Evolutionary conservation across 768 basidiomycete genomes (phyloP).

Genomic region (Leccinum barrowsii): DNA sequence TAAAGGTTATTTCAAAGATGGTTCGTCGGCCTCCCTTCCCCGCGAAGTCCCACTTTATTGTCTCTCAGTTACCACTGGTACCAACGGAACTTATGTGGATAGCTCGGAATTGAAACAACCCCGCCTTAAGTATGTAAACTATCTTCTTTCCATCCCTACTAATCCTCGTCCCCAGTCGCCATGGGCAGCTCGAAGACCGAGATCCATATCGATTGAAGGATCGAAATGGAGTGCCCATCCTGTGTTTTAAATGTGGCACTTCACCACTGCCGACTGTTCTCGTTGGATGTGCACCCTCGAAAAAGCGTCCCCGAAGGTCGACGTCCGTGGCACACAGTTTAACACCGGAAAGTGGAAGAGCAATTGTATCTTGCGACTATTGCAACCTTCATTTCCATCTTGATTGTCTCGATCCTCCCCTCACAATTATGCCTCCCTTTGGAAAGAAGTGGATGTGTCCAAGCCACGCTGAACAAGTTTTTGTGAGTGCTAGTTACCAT

Average conservation of each 20-base stretch:
- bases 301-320: slow-evolving; percentile 53
- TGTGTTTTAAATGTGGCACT: slow-evolving; percentile 87
- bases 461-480: slow-evolving; percentile 84
- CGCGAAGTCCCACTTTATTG: slow-evolving; percentile 14
- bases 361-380: slow-evolving; percentile 92
- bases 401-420: slow-evolving; percentile 91
- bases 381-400: slow-evolving; percentile 95
- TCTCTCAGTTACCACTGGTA: slow-evolving; percentile 65
- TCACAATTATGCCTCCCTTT: slow-evolving; percentile 78
- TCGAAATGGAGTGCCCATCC: slow-evolving; percentile 74
- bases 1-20: slow-evolving; percentile 79
- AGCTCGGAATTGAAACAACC: slow-evolving; percentile 70
- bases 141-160: slow-evolving; percentile 3
- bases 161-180: slow-evolving; percentile 50
- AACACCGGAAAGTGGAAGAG: slow-evolving; percentile 56
- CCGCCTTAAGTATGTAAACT: slow-evolving; percentile 70
- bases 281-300: slow-evolving; percentile 48
- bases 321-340: slow-evolving; percentile 35
- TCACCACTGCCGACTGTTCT: slow-evolving; percentile 65
- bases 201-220: slow-evolving; percentile 87
- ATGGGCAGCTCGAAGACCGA: slow-evolving; percentile 86
- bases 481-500: slow-evolving; percentile 50
- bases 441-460: slow-evolving; percentile 99
- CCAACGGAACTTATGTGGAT: slow-evolving; percentile 83
- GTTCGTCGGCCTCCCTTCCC: slow-evolving; percentile 42